phyloP scores from a whole-genome alignment of 306 rosid species.

The Herpetospermum pedunculosum region DNA sequence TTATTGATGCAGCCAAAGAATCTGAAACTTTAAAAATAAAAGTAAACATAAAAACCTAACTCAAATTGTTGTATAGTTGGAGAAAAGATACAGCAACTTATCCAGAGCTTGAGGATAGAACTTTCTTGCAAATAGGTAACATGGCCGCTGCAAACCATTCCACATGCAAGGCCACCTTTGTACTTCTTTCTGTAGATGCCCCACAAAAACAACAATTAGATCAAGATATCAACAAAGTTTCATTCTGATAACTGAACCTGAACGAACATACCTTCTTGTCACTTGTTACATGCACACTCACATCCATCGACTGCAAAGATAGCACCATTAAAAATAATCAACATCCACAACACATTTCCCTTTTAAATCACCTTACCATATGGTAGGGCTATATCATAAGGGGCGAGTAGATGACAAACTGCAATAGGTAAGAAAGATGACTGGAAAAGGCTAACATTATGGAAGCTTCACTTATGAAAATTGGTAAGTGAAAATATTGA shows the following conservation, averaged over 20 bases:
- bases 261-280: slow-evolving; percentile 51
- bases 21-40: slow-evolving; percentile 14
- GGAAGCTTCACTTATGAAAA: background rate
- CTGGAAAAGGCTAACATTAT: background rate
- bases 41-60: slow-evolving; percentile 24
- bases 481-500: background rate
- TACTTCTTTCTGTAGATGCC: slow-evolving; percentile 57
- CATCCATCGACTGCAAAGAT: slow-evolving; percentile 78
- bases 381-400: background rate
- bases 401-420: background rate
- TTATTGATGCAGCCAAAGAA: slow-evolving; percentile 63
- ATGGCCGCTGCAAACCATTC: slow-evolving; percentile 80
- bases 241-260: background rate
- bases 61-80: slow-evolving; percentile 71
- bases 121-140: slow-evolving; percentile 95
- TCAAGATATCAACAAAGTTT: background rate
- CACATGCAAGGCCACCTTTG: slow-evolving; percentile 95
- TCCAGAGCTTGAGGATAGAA: slow-evolving; percentile 68
- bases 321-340: slow-evolving; percentile 10
- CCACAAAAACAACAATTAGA: slow-evolving; percentile 3
- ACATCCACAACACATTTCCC: background rate
- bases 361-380: background rate
- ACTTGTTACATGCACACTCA: slow-evolving; percentile 86
- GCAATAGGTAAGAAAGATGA: background rate
- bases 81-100: slow-evolving; percentile 51